Conservation (phyloP, 495 filamentous ascomycete species). For the Aspergillus bridgeri region DNA sequence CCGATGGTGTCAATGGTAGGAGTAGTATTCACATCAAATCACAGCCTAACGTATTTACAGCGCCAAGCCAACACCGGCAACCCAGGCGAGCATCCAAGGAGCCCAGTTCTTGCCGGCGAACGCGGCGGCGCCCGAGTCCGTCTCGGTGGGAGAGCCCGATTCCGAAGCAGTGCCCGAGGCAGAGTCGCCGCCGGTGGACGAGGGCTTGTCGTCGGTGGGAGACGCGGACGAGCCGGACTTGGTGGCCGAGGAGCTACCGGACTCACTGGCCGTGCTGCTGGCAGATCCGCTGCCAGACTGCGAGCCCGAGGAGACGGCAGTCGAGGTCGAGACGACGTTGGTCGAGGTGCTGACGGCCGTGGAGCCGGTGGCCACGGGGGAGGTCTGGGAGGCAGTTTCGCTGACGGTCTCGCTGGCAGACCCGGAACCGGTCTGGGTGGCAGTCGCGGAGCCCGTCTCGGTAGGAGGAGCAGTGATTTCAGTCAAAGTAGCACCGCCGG, state of each 20-base stretch:
- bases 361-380: neutral
- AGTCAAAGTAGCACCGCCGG: neutral
- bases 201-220: neutral
- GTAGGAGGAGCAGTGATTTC: neutral
- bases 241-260: neutral
- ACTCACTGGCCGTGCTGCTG: neutral
- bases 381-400: neutral
- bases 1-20: neutral
- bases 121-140: neutral
- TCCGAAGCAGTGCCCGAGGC: neutral
- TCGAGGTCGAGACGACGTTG: neutral
- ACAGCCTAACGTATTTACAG: neutral
- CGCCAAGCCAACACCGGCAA: neutral
- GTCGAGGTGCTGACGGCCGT: neutral
- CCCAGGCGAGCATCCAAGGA: conserved; percentile 1
- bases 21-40: neutral
- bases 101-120: neutral
- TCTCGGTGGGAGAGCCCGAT: neutral
- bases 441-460: neutral
- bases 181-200: neutral
- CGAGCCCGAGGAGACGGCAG: neutral
- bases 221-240: neutral
- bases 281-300: neutral
- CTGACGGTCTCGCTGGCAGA: neutral
- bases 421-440: neutral